phyloP scores from a whole-genome alignment of 1,284 basidiomycete genomes.

The Rhodotorula glutinis region DNA sequence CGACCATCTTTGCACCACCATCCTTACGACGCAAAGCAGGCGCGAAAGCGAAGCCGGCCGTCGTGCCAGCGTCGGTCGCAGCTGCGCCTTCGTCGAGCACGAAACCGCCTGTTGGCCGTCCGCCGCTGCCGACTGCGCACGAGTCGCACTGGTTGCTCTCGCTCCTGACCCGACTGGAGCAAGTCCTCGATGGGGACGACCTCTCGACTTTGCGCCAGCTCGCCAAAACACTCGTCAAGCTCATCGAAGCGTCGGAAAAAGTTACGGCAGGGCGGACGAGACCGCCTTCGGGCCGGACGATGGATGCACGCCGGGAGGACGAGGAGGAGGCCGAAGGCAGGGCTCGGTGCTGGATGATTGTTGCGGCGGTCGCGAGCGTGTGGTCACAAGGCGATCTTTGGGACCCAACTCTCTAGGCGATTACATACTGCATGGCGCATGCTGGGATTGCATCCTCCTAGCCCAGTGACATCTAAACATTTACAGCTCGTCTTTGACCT shows the following conservation, averaged over 20 bases:
- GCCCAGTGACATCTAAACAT: background rate
- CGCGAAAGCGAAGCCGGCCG: background rate
- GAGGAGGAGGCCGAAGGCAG: conserved; percentile 51
- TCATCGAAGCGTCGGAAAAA: conserved; percentile 50
- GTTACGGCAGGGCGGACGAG: conserved; percentile 8
- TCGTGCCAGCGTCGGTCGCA: background rate
- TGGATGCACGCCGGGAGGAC: conserved; percentile 22
- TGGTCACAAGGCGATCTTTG: conserved; percentile 88
- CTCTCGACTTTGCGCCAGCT: conserved; percentile 72
- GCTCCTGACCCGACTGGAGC: conserved; percentile 69
- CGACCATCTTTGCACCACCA: conserved; percentile 41
- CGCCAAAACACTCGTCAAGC: conserved; percentile 65
- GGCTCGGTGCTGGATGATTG: conserved; percentile 76
- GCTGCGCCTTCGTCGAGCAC: background rate
- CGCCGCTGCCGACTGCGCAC: conserved; percentile 57
- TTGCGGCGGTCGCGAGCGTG: conserved; percentile 65
- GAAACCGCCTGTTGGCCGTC: conserved; percentile 31
- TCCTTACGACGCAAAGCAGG: conserved; percentile 17
- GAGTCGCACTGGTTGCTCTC: conserved; percentile 82
- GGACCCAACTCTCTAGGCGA: conserved; percentile 54
- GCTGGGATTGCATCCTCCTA: background rate
- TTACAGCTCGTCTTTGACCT: conserved; percentile 29
- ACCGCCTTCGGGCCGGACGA: conserved; percentile 25
- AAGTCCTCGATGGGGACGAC: conserved; percentile 69
- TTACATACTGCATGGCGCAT: too few relatives aligned